These are phyloP conservation scores for Tulasnella sp. DNA, from an alignment of 768 basidiomycete genomes.

Conservation along the genomic window DNA sequence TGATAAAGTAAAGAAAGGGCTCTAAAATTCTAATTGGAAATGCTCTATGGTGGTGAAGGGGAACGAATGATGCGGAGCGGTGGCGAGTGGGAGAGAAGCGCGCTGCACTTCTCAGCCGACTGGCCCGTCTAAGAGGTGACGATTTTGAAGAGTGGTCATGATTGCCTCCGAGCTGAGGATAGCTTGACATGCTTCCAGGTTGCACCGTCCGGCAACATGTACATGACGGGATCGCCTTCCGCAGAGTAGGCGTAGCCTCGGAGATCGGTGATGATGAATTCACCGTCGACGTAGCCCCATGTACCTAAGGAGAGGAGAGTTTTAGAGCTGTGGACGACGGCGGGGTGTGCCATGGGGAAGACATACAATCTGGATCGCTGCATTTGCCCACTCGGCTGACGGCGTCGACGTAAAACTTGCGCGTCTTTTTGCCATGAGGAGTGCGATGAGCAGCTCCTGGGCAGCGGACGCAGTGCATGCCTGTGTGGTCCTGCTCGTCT, in stretches of 20 bases:
- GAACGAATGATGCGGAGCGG: neutral
- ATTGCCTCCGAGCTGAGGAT: neutral
- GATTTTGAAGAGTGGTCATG: neutral
- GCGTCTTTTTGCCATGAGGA: neutral
- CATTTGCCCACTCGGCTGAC: slow-evolving; percentile 7
- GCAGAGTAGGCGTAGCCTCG: slow-evolving; percentile 8
- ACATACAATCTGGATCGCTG: slow-evolving; percentile 10
- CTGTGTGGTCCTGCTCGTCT: neutral
- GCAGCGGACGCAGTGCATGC: neutral
- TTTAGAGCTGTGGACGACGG: neutral
- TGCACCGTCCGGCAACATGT: neutral
- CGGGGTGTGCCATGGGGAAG: neutral
- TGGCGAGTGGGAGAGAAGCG: neutral
- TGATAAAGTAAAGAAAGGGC: neutral
- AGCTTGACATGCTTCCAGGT: slow-evolving; percentile 8
- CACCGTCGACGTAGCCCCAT: slow-evolving; percentile 11
- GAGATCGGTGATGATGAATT: slow-evolving; percentile 12
- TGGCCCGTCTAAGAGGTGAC: neutral
- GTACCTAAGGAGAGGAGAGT: neutral
- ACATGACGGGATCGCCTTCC: slow-evolving; percentile 5
- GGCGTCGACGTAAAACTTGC: slow-evolving; percentile 8
- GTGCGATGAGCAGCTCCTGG: slow-evolving; percentile 11
- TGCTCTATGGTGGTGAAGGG: neutral
- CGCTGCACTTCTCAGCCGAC: neutral
- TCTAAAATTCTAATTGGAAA: neutral